A percentile compares a stretch with the other conserved stretches of the same genome.
Conservation (phyloP, 2,329 filamentous ascomycete genomes). For the Calcarisporium arbuscula region DNA sequence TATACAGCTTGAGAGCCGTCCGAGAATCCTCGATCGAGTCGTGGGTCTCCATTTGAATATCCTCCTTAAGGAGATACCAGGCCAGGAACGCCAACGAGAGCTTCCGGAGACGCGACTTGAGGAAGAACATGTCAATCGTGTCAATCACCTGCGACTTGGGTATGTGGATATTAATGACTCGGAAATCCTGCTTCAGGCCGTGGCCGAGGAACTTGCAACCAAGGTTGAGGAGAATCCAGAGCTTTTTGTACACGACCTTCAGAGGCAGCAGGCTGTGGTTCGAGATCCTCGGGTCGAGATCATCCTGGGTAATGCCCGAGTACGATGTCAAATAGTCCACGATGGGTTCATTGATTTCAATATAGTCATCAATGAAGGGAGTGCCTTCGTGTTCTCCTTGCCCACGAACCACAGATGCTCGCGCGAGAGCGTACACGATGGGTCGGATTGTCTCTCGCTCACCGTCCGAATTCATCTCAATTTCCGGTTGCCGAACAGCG, state of each 20-base stretch:
- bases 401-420: conserved; percentile 84
- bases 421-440: conserved; percentile 83
- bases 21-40: conserved; percentile 94
- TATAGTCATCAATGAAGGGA: conserved; percentile 97
- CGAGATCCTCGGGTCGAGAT: conserved; percentile 73
- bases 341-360: conserved; percentile 81
- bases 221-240: conserved; percentile 92
- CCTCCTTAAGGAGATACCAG: conserved; percentile 84
- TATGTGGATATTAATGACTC: conserved; percentile 96
- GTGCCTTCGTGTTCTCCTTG: conserved; percentile 69
- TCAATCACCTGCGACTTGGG: conserved; percentile 87
- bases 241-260: conserved; percentile 93
- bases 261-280: conserved; percentile 78
- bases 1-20: conserved; percentile 81
- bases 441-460: conserved; percentile 88
- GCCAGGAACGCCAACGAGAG: conserved; percentile 87
- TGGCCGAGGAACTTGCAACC: conserved; percentile 93
- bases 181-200: conserved; percentile 89
- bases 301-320: conserved; percentile 81
- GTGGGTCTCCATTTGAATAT: conserved; percentile 87
- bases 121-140: conserved; percentile 86
- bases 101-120: conserved; percentile 74
- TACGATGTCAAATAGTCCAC: conserved; percentile 94
- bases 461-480: conserved; percentile 92
- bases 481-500: conserved; percentile 83